Evolutionary conservation across 768 basidiomycete species (phyloP), one percentile per base, ranked within the genome.

Genomic region (Boletus reticuloceps): DNA sequence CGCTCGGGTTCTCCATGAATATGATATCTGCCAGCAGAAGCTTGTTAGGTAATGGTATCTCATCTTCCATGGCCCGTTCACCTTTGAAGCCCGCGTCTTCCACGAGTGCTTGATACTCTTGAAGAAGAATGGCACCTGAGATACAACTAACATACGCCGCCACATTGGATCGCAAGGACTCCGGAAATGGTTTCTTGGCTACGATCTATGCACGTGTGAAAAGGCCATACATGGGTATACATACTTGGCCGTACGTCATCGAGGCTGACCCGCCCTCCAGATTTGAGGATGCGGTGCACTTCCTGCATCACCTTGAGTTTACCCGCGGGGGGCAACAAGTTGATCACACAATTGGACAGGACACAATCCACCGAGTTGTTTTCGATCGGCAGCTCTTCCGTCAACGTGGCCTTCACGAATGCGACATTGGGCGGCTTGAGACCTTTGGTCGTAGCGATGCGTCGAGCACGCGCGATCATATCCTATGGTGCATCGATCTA

Each of bases 301-400:
- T 86, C 83, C 40, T 75, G 74, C 46, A 83, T 63, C 7, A 79
- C 59, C n/a, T 49, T 64, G 5, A 59, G 64, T 58, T 81, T 84
- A 3, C 74, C 77, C 13, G 69, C 63, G 0, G 50, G 51, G 0
- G 81, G 77, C 7, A 84, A 59, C 3, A 82, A 64, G 60, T 83
- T 82, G 62, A 84, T 65, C 4, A 83, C 81, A 50, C 83, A 83
- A 62, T 82, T 85, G 7, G 82, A 83, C 7, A 83, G 58, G 16
- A 86, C 69, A 54, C 80, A 83, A 57, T 85, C 81, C 17, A 83
- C 73, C 0, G 81, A 74, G 50, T 72, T 65, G 6, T 78, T 73
- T 40, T 69, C 64, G 51, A 85, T 74, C 1, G 83, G 84, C 3
- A 84, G 67, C 8, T 75, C 63, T 20, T 77, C 74, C 0, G 74